phyloP scores from a whole-genome alignment of 2,329 filamentous ascomycete genomes.

The Colletotrichum destructivum region DNA sequence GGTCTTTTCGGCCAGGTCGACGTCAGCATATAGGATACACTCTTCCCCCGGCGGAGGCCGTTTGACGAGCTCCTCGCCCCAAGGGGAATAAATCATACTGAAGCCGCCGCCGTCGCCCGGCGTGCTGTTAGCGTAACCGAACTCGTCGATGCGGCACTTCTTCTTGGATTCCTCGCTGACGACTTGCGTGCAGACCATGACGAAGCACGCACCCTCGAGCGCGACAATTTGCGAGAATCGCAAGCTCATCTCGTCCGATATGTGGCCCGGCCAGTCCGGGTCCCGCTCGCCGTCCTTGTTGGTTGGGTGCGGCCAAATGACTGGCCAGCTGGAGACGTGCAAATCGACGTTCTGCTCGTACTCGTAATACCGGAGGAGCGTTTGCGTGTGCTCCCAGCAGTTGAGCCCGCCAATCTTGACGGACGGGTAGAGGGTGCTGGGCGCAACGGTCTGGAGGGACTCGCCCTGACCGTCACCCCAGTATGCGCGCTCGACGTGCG shows the following conservation, averaged over 20 bases:
- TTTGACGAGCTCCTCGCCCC: conserved; percentile 49
- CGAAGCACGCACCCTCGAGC: conserved; percentile 62
- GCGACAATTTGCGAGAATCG: conserved; percentile 59
- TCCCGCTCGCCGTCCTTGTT: conserved; percentile 50
- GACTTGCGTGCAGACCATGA: conserved; percentile 57
- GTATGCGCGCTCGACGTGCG: conserved; percentile 62
- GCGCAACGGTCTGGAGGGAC: conserved; percentile 67
- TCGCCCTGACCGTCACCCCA: conserved; percentile 72
- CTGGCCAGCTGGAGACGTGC: conserved; percentile 50
- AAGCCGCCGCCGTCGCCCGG: conserved; percentile 47
- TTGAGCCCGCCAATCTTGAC: conserved; percentile 69
- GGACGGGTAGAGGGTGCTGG: conserved; percentile 56
- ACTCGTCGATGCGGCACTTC: conserved; percentile 43
- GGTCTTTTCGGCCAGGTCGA: conserved; percentile 49
- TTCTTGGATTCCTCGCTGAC: conserved; percentile 56
- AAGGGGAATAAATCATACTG: conserved; percentile 52
- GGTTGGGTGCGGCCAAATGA: conserved; percentile 46
- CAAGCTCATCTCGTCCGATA: conserved; percentile 53
- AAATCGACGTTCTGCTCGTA: conserved; percentile 49
- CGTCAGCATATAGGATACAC: conserved; percentile 55
- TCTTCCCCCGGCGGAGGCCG: conserved; percentile 48
- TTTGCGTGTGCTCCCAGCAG: conserved; percentile 66
- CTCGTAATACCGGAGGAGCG: conserved; percentile 45
- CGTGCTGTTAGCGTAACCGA: conserved; percentile 27
- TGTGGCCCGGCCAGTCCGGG: conserved; percentile 53